Base-by-base conservation (phyloP, 2,329 filamentous ascomycete genomes). In the Paecilomyces fulvus region DNA sequence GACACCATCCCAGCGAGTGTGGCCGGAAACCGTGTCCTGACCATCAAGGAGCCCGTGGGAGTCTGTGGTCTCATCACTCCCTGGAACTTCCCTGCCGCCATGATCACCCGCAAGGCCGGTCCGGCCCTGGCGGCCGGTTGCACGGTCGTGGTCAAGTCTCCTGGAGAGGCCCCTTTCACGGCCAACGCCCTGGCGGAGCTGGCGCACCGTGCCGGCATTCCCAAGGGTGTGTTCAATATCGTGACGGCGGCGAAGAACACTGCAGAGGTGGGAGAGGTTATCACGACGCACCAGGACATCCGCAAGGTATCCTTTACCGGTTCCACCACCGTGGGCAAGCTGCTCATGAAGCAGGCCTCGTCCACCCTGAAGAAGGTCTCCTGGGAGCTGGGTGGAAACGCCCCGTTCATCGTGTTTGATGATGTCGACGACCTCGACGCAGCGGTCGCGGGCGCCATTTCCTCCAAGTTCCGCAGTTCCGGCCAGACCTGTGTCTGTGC, bases 231-330 rank as follows among this genome's bases (percentile, higher is more conserved):
- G 0, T 83, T 97, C 61, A 97, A 97, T 74, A 79, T 97, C 56
- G 80, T 99, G 56, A 95, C 91, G 1, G 82, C 90, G 0, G 74
- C 88, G 3, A 76, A 87, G 55, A 94, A 96, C 73, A 96, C 91
- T 0, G 79, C 86, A 11, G 85, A 87, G 62, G 82, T 97, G 3
- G 92, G 92, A 56, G 79, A 87, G 70, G 75, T 83, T 20, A 80
- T 97, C 55, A 95, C 90, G 10, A 87, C 88, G 0, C 84, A 87
- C 66, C 83, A 88, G 3, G 84, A 80, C 1, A 80, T 99, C 61
- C 88, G 88, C 70, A 97, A 97, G 74, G 82, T 97, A 49, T 96
- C 90, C 12, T 99, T 99, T 73, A 97, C 94, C 0, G 94, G 94
- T 52, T 83, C 79, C 31, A 86, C 83, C 0, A 78, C 78, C 49